Evolutionary conservation across 2,329 filamentous ascomycete genomes (phyloP).

Genomic region (Paecilomyces variotii): DNA sequence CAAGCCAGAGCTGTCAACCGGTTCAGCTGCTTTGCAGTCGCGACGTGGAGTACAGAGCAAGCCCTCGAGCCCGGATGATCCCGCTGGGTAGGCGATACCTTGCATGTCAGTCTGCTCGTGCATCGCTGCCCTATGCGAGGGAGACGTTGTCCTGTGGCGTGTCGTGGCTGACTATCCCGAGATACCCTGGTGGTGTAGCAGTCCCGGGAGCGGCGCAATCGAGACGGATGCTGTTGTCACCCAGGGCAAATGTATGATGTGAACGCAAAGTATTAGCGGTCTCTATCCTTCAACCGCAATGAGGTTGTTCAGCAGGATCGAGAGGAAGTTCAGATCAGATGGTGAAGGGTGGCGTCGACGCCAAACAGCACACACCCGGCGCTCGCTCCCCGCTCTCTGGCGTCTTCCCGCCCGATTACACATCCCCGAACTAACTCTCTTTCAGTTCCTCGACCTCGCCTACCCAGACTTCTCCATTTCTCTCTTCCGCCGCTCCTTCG

Average conservation of each 20-base stretch:
- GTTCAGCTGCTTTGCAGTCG: not conserved
- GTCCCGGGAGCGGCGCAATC: not conserved
- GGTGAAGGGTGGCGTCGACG: not conserved
- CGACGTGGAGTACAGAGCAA: not conserved
- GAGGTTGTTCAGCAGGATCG: not conserved
- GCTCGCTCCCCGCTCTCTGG: not conserved
- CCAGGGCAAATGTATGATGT: not conserved
- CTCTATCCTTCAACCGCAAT: not conserved
- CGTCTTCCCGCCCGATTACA: constrained; percentile 2
- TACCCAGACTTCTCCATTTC: constrained; percentile 20
- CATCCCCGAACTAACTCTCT: constrained; percentile 8
- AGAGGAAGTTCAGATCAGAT: not conserved
- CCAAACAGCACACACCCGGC: constrained; percentile 1
- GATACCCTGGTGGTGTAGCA: not conserved
- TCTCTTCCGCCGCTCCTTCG: constrained; percentile 17
- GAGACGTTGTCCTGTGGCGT: not conserved
- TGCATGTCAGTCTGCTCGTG: not conserved
- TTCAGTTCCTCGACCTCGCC: constrained; percentile 26
- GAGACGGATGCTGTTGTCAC: not conserved
- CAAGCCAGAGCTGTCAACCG: not conserved
- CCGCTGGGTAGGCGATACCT: not conserved
- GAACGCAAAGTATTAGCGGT: not conserved
- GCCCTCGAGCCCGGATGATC: not conserved
- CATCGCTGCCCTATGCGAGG: not conserved
- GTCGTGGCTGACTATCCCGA: not conserved